phyloP scores from a whole-genome alignment of 805 yeast species.

The Metschnikowia shivogae region DNA sequence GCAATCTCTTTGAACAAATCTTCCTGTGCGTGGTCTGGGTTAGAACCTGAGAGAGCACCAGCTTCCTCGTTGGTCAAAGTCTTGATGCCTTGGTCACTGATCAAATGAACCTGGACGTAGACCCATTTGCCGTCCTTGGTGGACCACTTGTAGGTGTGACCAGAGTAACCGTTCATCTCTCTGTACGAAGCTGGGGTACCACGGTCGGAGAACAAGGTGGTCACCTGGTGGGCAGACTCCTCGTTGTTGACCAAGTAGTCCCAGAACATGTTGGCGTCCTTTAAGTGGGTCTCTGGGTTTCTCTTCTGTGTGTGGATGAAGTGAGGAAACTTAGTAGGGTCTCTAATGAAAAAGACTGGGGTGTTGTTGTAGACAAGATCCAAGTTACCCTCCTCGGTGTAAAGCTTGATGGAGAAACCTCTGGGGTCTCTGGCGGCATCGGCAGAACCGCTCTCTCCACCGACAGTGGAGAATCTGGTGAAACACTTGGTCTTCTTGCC shows the following conservation, averaged over 20 bases:
- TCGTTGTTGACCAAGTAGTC: conserved; percentile 71
- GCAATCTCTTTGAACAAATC: conserved; percentile 79
- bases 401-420: conserved; percentile 76
- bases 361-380: conserved; percentile 86
- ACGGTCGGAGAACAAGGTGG: conserved; percentile 71
- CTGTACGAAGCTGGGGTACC: conserved; percentile 76
- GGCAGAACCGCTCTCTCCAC: conserved; percentile 79
- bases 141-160: conserved; percentile 80
- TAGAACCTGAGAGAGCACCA: conserved; percentile 59
- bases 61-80: conserved; percentile 63
- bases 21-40: conserved; percentile 79
- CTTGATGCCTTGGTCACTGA: conserved; percentile 58
- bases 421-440: conserved; percentile 87
- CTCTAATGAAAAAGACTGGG: conserved; percentile 80
- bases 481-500: conserved; percentile 38
- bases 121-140: conserved; percentile 71
- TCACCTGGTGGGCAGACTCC: conserved; percentile 72
- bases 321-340: conserved; percentile 81
- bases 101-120: conserved; percentile 75
- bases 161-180: conserved; percentile 81
- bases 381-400: conserved; percentile 80
- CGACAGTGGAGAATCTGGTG: conserved; percentile 82
- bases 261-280: conserved; percentile 82
- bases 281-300: conserved; percentile 72
- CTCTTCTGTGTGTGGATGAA: conserved; percentile 89